These are phyloP conservation scores for Diaporthe sp. DNA, from an alignment of 2,329 filamentous ascomycete genomes.

Conservation along the genomic window DNA sequence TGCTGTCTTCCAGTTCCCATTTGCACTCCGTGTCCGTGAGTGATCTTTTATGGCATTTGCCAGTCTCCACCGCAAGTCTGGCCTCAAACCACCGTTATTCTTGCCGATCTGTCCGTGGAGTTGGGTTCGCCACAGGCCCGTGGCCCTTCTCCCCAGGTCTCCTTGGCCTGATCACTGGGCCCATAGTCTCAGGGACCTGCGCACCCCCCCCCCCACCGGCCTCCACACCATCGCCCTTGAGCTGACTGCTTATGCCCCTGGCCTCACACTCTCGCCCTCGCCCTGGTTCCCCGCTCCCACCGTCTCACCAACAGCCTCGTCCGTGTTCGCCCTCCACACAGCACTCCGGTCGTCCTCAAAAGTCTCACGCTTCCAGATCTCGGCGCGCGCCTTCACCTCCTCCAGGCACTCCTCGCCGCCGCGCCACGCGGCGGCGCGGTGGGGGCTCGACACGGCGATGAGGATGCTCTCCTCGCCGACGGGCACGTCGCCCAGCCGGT, in stretches of 20 bases:
- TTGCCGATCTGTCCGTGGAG: neutral
- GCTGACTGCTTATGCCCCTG: slow-evolving; percentile 4
- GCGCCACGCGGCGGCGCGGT: slow-evolving; percentile 86
- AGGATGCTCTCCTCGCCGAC: slow-evolving; percentile 94
- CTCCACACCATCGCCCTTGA: neutral
- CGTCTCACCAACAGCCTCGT: slow-evolving; percentile 70
- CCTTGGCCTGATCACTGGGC: slow-evolving; percentile 20
- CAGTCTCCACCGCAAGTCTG: neutral
- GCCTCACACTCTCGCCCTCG: slow-evolving; percentile 3
- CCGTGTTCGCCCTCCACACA: slow-evolving; percentile 89
- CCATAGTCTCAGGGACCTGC: slow-evolving; percentile 7
- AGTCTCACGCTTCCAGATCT: slow-evolving; percentile 95
- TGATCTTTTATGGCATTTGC: neutral
- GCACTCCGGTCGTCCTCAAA: slow-evolving; percentile 82
- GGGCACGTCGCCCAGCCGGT: slow-evolving; percentile 86
- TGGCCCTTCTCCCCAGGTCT: slow-evolving; percentile 32
- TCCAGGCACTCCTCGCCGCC: slow-evolving; percentile 92
- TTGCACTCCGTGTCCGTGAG: neutral
- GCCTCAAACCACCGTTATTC: neutral
- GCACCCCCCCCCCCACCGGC: neutral
- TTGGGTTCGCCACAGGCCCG: slow-evolving; percentile 31
- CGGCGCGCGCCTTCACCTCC: slow-evolving; percentile 84
- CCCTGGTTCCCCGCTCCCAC: slow-evolving; percentile 39
- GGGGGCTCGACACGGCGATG: slow-evolving; percentile 85
- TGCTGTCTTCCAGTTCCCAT: neutral